phyloP scores from a whole-genome alignment of 2,329 filamentous ascomycete species.

The Xylaria sp. region DNA sequence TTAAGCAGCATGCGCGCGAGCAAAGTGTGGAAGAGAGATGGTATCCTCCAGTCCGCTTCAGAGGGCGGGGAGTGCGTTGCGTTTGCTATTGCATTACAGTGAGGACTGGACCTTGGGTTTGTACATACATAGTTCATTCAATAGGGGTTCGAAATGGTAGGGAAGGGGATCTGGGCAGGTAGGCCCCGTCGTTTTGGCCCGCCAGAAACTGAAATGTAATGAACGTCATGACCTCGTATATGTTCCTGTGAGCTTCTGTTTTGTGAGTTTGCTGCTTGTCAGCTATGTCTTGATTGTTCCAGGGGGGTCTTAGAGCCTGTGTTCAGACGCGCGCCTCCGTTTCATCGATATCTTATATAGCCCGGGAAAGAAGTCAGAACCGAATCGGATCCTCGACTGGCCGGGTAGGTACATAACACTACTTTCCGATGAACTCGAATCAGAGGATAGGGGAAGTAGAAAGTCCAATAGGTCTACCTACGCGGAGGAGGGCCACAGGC shows the following conservation, averaged over 20 bases:
- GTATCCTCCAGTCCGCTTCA: background rate
- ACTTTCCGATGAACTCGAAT: too few relatives aligned
- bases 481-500: background rate
- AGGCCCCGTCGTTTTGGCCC: background rate
- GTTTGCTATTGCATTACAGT: background rate
- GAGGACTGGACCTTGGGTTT: background rate
- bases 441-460: background rate
- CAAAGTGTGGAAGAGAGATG: background rate
- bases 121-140: background rate
- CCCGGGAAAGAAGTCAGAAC: conserved; percentile 7
- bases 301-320: too few relatives aligned
- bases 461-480: background rate
- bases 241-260: background rate
- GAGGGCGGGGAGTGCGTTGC: too few relatives aligned
- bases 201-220: background rate
- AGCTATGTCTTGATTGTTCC: too few relatives aligned
- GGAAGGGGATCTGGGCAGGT: too few relatives aligned
- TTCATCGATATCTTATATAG: conserved; percentile 7
- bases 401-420: conserved; percentile 1
- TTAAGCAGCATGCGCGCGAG: too few relatives aligned
- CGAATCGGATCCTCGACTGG: conserved; percentile 10
- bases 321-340: too few relatives aligned
- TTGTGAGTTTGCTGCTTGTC: too few relatives aligned
- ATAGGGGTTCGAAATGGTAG: too few relatives aligned
- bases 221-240: background rate